A percentile compares a stretch with the other conserved stretches of the same genome.
Evolutionary conservation across 352 stramenopile species (phyloP).

Genomic region (Thalassiosira mediterranea): DNA sequence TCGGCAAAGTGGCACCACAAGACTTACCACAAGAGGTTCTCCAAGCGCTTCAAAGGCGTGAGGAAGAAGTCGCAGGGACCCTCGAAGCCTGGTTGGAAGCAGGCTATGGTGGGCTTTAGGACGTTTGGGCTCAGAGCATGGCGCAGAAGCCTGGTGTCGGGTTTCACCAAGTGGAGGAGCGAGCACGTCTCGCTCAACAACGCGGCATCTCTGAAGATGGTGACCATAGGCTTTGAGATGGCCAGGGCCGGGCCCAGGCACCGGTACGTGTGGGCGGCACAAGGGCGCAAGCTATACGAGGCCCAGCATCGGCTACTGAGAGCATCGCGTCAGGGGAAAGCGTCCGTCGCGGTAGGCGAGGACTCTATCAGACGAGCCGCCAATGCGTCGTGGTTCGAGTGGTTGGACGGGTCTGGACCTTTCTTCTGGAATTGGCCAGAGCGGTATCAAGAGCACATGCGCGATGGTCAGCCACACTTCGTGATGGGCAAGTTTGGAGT

Average conservation of each 20-base stretch:
- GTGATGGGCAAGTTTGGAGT: not conserved
- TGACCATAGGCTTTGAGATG: not conserved
- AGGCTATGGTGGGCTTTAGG: not conserved
- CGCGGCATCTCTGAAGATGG: not conserved
- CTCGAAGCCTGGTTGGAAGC: too few species aligned
- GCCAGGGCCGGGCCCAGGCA: not conserved
- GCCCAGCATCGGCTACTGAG: not conserved
- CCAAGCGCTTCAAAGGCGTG: too few species aligned
- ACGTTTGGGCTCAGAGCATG: not conserved
- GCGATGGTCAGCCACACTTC: conserved; percentile 18
- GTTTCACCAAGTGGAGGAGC: not conserved
- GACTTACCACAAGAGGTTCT: too few species aligned
- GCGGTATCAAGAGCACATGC: not conserved
- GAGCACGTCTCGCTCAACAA: not conserved
- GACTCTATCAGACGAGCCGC: conserved; percentile 3
- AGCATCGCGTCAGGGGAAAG: not conserved
- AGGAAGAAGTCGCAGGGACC: too few species aligned
- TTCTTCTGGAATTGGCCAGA: conserved; percentile 24
- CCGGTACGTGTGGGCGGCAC: not conserved
- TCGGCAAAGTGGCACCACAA: too few species aligned
- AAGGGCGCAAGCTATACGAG: not conserved
- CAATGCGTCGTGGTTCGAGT: conserved; percentile 14
- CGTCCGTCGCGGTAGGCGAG: not conserved
- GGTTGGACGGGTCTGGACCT: conserved; percentile 4
- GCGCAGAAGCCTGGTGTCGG: not conserved